Percentiles rank a stretch among this genome's conserved stretches.
phyloP scores from a whole-genome alignment of 805 yeast species.

The Pichia cabralensis region DNA sequence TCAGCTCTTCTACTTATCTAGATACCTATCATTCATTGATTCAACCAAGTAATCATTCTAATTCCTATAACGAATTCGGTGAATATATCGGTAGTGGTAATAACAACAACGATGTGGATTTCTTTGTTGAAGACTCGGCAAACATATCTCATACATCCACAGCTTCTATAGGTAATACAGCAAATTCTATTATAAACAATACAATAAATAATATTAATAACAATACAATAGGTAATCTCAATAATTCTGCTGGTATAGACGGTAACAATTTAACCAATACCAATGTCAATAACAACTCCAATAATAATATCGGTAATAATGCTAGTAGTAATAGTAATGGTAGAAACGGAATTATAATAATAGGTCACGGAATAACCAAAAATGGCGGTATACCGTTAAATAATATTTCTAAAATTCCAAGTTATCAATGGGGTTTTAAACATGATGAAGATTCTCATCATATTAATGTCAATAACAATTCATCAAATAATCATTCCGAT shows the following conservation, averaged over 20 bases:
- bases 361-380: slow-evolving; percentile 27
- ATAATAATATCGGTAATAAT: background rate
- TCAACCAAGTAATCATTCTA: too few relatives aligned
- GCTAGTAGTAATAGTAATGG: background rate
- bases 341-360: slow-evolving; percentile 10
- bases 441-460: slow-evolving; percentile 19
- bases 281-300: background rate
- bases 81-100: too few relatives aligned
- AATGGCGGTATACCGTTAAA: slow-evolving; percentile 26
- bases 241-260: too few relatives aligned
- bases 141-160: too few relatives aligned
- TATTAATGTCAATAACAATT: slow-evolving; percentile 1
- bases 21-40: too few relatives aligned
- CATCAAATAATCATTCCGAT: background rate
- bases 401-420: slow-evolving; percentile 25
- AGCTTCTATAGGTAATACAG: background rate
- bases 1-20: too few relatives aligned
- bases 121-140: too few relatives aligned
- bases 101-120: too few relatives aligned
- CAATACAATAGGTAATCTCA: too few relatives aligned
- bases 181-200: background rate
- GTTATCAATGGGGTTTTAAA: slow-evolving; percentile 25
- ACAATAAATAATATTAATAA: background rate
- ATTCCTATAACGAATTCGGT: too few relatives aligned
- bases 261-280: too few relatives aligned